Evolutionary conservation across 306 rosid genomes (phyloP), one percentile per base, ranked within the genome.

Genomic region (Sesbania bispinosa): DNA sequence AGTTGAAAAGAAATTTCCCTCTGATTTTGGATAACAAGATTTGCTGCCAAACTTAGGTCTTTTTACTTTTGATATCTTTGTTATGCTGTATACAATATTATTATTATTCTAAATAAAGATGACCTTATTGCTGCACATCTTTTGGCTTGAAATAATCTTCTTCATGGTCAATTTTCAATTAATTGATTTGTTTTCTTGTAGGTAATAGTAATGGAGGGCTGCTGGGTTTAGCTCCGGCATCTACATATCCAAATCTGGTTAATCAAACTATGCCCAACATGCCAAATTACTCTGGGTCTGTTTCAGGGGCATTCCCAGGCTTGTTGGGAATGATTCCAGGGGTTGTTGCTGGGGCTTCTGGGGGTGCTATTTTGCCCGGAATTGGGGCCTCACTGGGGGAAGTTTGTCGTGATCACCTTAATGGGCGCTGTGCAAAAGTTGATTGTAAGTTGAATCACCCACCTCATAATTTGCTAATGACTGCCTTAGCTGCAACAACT

Each of bases 181-280:
- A 1, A 15, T 46, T 82, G 67, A 23, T 82, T 59, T 83, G 32
- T 84, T 62, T 11, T 48, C 11, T 60, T 77, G 80, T 77, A 95
- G 99, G 99, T 77, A 68, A 77, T 43, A 79, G 83, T 58, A 77
- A 54, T 54, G 97, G 99, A 15, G 99, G 99, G 63, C 77, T 88
- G 10, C 82, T 95, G 79, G 97, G 99, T 41, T 74, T 95, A 76
- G 85, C 96, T 76, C 96, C 96, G 29, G 3, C 93, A 47, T 86
- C 97, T 63, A 32, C 88, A 29, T 95, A 51, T 78, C 96, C 99
- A 20, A 91, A 91, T 85, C 57, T 87, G 61, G 89, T 95, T 14
- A 95, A 95, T 74, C 99, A 95, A 79, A 95, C 93, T 62, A 95
- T 95, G 99, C 99, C 99, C 46, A 95, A 95, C 83, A 95, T 95